These are phyloP conservation scores for Colletotrichum sp. DNA, from an alignment of 2,329 filamentous ascomycete genomes.

Conservation along the genomic window DNA sequence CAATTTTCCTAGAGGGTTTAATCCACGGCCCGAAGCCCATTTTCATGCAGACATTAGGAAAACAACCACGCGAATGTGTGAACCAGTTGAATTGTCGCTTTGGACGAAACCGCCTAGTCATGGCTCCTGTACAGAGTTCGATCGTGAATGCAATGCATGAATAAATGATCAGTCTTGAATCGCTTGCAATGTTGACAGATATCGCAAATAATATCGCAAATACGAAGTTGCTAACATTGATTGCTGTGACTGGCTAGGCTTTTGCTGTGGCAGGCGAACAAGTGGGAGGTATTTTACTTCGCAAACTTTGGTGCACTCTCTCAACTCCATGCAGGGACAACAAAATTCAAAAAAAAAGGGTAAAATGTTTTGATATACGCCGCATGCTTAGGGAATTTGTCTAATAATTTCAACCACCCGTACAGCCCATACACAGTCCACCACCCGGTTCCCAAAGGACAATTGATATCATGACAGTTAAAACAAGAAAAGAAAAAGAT, in stretches of 20 bases:
- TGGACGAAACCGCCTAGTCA: background rate
- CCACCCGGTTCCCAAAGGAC: background rate
- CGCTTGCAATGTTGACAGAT: background rate
- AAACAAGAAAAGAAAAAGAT: background rate
- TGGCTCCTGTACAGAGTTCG: background rate
- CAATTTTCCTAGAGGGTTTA: background rate
- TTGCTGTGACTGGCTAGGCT: background rate
- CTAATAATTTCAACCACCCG: background rate
- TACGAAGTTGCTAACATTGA: background rate
- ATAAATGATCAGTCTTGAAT: background rate
- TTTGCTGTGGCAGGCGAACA: background rate
- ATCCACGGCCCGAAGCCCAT: background rate
- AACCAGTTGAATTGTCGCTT: background rate
- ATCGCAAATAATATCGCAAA: background rate
- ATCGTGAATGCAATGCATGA: background rate
- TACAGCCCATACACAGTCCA: background rate
- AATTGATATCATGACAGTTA: constrained; percentile 17
- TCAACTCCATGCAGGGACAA: background rate
- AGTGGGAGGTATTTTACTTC: background rate
- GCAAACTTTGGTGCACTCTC: background rate
- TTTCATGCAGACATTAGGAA: background rate
- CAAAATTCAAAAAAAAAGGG: background rate
- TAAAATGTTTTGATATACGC: background rate
- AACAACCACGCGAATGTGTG: background rate
- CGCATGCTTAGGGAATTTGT: constrained; percentile 8